Evolutionary conservation across 129 eudicot species (phyloP).

Genomic region (Centrapalus pauciflorus): DNA sequence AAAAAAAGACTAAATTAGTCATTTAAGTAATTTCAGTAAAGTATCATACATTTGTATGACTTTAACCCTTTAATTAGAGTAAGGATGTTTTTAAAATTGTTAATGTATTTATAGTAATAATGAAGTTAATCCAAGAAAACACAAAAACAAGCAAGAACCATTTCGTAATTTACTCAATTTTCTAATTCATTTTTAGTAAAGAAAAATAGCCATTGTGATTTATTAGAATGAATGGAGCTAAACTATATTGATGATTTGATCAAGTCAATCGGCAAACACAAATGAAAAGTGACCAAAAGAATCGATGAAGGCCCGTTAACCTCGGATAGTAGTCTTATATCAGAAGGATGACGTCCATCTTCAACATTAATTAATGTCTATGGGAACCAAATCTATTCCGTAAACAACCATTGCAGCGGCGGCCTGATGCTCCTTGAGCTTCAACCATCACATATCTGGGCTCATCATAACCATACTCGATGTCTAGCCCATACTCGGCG

Average conservation of each 20-base stretch:
- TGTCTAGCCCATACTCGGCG: constrained; percentile 31
- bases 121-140: too few species aligned
- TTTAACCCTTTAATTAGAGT: too few species aligned
- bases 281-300: constrained; percentile 10
- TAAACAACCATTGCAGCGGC: not conserved
- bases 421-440: not conserved
- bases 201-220: not conserved
- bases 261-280: constrained; percentile 17
- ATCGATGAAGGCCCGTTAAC: constrained; percentile 22
- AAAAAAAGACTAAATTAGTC: too few species aligned
- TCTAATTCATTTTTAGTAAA: not conserved
- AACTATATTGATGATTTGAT: constrained; percentile 4
- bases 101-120: too few species aligned
- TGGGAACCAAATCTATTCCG: constrained; percentile 11
- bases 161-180: too few species aligned
- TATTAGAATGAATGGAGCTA: not conserved
- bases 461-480: constrained; percentile 12
- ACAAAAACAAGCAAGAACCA: too few species aligned
- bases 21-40: too few species aligned
- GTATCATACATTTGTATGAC: too few species aligned
- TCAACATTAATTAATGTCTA: constrained; percentile 22
- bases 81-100: too few species aligned
- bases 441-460: constrained; percentile 6
- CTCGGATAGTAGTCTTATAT: constrained; percentile 25
- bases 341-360: constrained; percentile 14